Evolutionary conservation across 2,329 filamentous ascomycete genomes (phyloP), one percentile per base, ranked within the genome.

Genomic region (Cryphonectria radicalis): DNA sequence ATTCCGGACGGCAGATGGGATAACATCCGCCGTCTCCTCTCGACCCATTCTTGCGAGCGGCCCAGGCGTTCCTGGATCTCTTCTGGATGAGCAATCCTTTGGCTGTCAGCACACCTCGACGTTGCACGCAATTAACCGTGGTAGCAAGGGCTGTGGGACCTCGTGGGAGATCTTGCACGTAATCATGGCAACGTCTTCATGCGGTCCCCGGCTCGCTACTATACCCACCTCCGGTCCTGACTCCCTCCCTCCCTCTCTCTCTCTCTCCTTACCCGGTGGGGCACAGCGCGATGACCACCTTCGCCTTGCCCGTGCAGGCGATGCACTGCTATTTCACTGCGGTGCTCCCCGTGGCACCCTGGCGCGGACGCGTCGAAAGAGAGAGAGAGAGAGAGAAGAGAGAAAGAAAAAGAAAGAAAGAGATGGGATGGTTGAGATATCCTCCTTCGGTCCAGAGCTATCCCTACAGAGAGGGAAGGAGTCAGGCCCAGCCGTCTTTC

Each of bases 231-330:
- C 59, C 28, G 59, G 59, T 62, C 59, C 59, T 62, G 59, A 62
- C n/a, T 40, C 59, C 59, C 59, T 32, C 25, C n/a, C 32, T 55
- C 59, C 22, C n/a, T 35, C 59, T 32, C n/a, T 62, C 59, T 35
- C 59, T 32, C 25, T 40, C 32, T 57, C 59, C 22, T 50, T 50
- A 22, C 8, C 35, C 19, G 10, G 59, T 62, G 59, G 59, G 35
- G 17, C 59, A 40, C 32, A 17, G 19, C 32, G 32, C 22, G 35
- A 62, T 50, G 46, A n/a, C 46, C 59, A 37, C 63, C 42, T n/a
- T 65, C 63, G 63, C 63, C 25, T 14, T 53, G 63, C 28, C 63
- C 63, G 63, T 50, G 50, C 63, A 37, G 53, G 43, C 43, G 50
- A 10, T 50, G 46, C 46, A n/a, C 17, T 19, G 13, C 6, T 35